Base-by-base conservation (phyloP, 129 eudicot species). In the Dittrichia graveolens region DNA sequence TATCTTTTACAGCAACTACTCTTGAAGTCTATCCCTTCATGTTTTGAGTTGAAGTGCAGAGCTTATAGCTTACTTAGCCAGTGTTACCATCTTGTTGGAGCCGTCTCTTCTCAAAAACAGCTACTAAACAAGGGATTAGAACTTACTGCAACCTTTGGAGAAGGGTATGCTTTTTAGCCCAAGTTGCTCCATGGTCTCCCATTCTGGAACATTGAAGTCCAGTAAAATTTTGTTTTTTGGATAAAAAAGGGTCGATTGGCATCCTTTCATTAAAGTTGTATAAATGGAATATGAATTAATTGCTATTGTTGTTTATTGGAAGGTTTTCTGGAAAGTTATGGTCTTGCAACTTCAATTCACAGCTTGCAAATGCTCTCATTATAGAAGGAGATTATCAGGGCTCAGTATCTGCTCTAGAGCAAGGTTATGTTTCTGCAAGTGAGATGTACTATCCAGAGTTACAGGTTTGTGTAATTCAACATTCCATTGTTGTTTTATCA, bases 301-400 rank as follows among this genome's bases (percentile, higher is more conserved):
- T 72, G 39, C 66, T 63, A 15, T 73, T 69, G 58, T 66, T 64
- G 19, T 53, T 61, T 80, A 39, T 53, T 83, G 77, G 80, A 83
- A 93, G 98, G 90, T 89, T 94, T 90, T 67, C 90, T 64, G 97
- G 89, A 72, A 88, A 83, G 68, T 82, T 95, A 76, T 95, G 99
- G 99, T 86, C 83, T 60, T 95, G 99, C 87, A 95, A 95, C 83
- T 95, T 95, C 86, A 88, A 82, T 81, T 95, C 97, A 66, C 99
- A 95, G 89, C 96, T 90, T 65, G 96, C 99, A 69, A 90, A 88
- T 86, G 93, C 97, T 18, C 90, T 95, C 50, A 83, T 81, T 49
- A 88, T 95, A 79, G 94, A 95, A 74, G 99, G 97, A 65, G 99
- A 90, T 65, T 88, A 90, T 75, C 81, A 77, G 64, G 96, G 87